Conservation (phyloP, 1,284 basidiomycete genomes). For the Bjerkandera adusta region DNA sequence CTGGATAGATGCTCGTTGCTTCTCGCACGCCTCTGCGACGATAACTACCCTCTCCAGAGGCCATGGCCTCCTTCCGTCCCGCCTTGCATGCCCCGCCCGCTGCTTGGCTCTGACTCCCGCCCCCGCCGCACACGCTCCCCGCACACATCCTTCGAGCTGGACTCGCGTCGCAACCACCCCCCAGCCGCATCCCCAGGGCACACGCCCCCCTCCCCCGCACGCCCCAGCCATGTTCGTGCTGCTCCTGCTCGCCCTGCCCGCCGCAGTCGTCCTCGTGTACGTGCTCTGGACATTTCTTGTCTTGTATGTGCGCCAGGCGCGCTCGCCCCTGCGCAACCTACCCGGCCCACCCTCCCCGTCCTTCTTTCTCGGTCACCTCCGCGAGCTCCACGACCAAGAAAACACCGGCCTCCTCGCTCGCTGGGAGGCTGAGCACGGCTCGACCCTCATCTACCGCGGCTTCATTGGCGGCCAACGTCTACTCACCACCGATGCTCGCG, state of each 20-base stretch:
- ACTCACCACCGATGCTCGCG: conserved; percentile 58
- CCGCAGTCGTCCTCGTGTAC: conserved; percentile 21
- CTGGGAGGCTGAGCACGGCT: conserved; percentile 49
- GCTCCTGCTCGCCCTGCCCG: conserved; percentile 18
- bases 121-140: no score
- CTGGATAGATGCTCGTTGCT: no score
- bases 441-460: conserved; percentile 53
- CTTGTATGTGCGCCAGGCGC: conserved; percentile 32
- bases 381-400: conserved; percentile 54
- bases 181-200: no score
- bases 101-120: no score
- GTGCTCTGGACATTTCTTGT: conserved; percentile 33
- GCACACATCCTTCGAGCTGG: no score
- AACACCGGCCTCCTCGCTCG: conserved; percentile 48
- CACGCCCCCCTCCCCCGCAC: no score
- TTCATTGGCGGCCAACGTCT: conserved; percentile 54
- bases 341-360: conserved; percentile 39
- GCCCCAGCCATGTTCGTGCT: conserved; percentile 2
- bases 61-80: no score
- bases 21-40: no score
- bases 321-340: conserved; percentile 38
- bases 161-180: no score
- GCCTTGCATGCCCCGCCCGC: no score
- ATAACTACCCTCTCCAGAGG: no score
- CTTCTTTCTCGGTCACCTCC: conserved; percentile 55